Conservation (phyloP, 2,329 filamentous ascomycete species). For the Penicillium decumbens region DNA sequence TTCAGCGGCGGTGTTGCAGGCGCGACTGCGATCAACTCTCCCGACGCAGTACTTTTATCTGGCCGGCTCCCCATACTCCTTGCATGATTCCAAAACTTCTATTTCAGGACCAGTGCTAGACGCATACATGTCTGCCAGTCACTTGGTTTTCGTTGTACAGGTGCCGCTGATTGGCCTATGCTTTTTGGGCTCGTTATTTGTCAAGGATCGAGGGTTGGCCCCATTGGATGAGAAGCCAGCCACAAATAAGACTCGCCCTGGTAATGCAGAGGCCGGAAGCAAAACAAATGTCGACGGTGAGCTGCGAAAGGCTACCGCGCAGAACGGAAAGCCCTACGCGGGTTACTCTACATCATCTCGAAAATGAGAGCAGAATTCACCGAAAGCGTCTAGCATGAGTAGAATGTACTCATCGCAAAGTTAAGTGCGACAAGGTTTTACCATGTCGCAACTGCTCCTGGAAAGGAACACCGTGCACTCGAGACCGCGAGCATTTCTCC, state of each 20-base stretch:
- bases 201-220: slow-evolving; percentile 47
- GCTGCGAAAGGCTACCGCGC: background rate
- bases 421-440: slow-evolving; percentile 41
- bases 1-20: slow-evolving; percentile 48
- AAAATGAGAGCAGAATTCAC: slow-evolving; percentile 9
- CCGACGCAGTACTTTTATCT: background rate
- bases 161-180: slow-evolving; percentile 50
- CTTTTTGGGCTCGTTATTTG: slow-evolving; percentile 47
- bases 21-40: slow-evolving; percentile 28
- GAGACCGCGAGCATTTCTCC: slow-evolving; percentile 11
- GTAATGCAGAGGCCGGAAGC: background rate
- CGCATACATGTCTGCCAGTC: slow-evolving; percentile 51
- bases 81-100: background rate
- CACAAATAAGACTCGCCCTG: background rate
- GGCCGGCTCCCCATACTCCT: background rate
- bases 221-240: background rate
- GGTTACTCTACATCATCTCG: background rate
- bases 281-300: background rate
- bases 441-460: slow-evolving; percentile 39
- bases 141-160: slow-evolving; percentile 53
- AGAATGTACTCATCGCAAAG: slow-evolving; percentile 27
- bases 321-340: background rate
- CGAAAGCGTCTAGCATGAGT: slow-evolving; percentile 27
- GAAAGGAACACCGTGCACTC: slow-evolving; percentile 9
- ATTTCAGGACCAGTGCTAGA: slow-evolving; percentile 40